Conservation (phyloP, 1,139 yeast species). For the Zygoascus meyerae region DNA sequence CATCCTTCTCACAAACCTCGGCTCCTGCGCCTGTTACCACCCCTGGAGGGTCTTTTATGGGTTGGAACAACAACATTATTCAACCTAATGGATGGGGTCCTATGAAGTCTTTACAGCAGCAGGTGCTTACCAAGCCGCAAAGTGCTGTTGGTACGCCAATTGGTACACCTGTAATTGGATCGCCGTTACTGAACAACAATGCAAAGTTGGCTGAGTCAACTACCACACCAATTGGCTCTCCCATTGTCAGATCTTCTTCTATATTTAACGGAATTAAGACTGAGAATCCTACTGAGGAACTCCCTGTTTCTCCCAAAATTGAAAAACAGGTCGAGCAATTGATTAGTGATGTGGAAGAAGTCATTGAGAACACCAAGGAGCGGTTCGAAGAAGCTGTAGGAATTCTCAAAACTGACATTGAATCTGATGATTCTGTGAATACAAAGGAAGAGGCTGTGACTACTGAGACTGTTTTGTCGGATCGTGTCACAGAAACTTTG, state of each 20-base stretch:
- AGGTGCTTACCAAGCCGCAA: not conserved
- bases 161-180: not conserved
- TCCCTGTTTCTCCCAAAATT: too few relatives aligned
- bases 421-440: not conserved
- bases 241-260: too few relatives aligned
- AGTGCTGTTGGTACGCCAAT: conserved; percentile 6
- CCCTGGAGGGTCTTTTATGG: conserved; percentile 5
- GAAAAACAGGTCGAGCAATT: too few relatives aligned
- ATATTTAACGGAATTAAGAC: too few relatives aligned
- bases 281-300: too few relatives aligned
- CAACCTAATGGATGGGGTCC: not conserved
- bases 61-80: not conserved
- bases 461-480: too few relatives aligned
- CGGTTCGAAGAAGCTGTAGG: not conserved
- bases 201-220: not conserved
- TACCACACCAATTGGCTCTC: too few relatives aligned
- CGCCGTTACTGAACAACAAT: not conserved
- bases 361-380: not conserved
- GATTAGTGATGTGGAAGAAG: not conserved
- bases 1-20: not conserved
- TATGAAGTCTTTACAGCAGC: not conserved
- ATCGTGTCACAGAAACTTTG: not conserved
- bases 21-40: conserved; percentile 5
- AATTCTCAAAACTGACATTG: too few relatives aligned
- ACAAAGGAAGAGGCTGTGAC: not conserved